Base-by-base conservation (phyloP, 2,329 filamentous ascomycete genomes). In the Pseudocercospora crystallina region DNA sequence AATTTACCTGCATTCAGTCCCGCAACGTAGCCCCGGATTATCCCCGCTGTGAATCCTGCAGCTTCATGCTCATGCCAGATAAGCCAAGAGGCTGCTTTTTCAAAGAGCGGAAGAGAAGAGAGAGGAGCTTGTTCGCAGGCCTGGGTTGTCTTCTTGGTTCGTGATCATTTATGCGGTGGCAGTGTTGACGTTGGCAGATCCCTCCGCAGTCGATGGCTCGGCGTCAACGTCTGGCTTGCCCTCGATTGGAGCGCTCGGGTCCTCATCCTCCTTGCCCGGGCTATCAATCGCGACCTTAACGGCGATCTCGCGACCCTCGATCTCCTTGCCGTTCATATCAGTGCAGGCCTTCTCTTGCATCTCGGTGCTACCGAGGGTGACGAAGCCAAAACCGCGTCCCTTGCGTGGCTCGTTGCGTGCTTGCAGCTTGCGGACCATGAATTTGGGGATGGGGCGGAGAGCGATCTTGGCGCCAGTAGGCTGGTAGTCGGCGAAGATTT, bases 391-490 rank as follows among this genome's bases (percentile, higher is more conserved):
- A 62, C 94, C 94, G 80, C 94, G 94, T 56, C 94, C 94, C 86
- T 99, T 99, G 80, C 94, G 94, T 67, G 92, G 86, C 80, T 99
- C 94, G 70, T 91, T 91, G 71, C 94, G 92, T 68, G 92, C 91
- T 79, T 96, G 91, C 58, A 99, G 89, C 84, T 99, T 99, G 87
- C 96, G 96, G 78, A 99, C 94, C 94, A 99, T 99, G 81, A 97
- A 99, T 68, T 92, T 91, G 64, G 94, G 94, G 64, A 99, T 99
- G 45, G 94, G 94, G 67, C 94, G 92, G 65, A 99, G 89, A 62
- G 94, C 94, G 69, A 99, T 97, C 85, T 97, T 99, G 74, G 94
- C 92, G 60, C 90, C 95, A 64, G 87, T 86, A 56, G 94, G 94
- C 70, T 90, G 82, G 80, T 96, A 99, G 58, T 84, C 89, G 68